phyloP scores from a whole-genome alignment of 148 eudicot genomes.

The Chenopodium suecicum region DNA sequence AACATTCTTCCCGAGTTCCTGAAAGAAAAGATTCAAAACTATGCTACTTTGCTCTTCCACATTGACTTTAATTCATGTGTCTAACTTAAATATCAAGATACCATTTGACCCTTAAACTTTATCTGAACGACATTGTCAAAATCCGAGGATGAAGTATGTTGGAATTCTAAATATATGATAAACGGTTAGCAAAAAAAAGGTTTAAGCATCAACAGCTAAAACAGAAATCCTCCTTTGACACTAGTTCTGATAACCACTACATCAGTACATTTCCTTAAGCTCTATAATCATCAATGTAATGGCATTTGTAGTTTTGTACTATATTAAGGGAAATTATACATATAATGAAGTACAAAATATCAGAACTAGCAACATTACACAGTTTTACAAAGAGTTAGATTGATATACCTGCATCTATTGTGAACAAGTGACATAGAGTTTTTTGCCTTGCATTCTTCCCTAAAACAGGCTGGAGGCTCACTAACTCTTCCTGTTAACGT shows the following conservation, averaged over 20 bases:
- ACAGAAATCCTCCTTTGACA: neutral
- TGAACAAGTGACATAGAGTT: conserved; percentile 92
- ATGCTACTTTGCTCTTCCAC: neutral
- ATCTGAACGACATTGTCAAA: neutral
- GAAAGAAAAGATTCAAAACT: too few relatives aligned
- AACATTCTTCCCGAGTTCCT: neutral
- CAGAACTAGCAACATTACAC: neutral
- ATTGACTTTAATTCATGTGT: neutral
- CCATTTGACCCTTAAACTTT: neutral
- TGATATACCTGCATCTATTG: conserved; percentile 83
- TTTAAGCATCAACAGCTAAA: neutral
- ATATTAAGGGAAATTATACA: neutral
- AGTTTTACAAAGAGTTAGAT: neutral
- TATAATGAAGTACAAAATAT: neutral
- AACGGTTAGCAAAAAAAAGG: neutral
- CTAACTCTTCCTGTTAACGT: conserved; percentile 65
- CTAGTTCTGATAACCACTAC: neutral
- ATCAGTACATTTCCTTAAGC: neutral
- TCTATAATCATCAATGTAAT: neutral
- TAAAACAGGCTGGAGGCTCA: conserved; percentile 78
- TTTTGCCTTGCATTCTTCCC: conserved; percentile 79
- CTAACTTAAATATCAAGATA: neutral
- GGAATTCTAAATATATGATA: conserved; percentile 4
- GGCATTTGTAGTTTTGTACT: neutral
- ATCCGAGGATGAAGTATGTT: neutral